Evolutionary conservation across 2,329 filamentous ascomycete species (phyloP).

Genomic region (Paecilomyces sp.): DNA sequence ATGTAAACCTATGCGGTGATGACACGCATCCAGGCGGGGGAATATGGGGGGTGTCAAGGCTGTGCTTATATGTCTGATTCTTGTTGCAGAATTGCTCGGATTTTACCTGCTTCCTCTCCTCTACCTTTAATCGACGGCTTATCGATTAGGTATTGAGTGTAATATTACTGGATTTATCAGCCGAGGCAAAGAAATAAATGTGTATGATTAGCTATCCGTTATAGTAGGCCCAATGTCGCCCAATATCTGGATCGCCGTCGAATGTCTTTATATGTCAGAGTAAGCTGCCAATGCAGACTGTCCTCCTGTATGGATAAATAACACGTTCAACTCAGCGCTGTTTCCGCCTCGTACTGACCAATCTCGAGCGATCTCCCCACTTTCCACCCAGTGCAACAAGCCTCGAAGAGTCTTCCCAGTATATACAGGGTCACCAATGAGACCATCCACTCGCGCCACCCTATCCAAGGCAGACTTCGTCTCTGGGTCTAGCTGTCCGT

Average conservation of each 20-base stretch:
- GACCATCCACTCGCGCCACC: slow-evolving; percentile 20
- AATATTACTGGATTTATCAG: background rate
- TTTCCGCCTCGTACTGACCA: slow-evolving; percentile 1
- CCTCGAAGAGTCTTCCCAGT: slow-evolving; percentile 26
- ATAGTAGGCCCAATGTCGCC: slow-evolving; percentile 4
- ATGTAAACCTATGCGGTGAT: background rate
- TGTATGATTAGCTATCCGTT: background rate
- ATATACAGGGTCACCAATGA: slow-evolving; percentile 29
- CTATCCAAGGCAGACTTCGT: slow-evolving; percentile 14
- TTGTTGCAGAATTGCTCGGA: background rate
- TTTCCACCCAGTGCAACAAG: slow-evolving; percentile 17
- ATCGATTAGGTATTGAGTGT: background rate
- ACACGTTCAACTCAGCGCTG: slow-evolving; percentile 17
- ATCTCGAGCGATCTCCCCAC: slow-evolving; percentile 12
- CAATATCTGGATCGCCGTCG: background rate
- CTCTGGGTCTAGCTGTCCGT: slow-evolving; percentile 22
- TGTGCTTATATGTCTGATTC: background rate
- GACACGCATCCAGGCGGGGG: background rate
- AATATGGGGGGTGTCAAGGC: background rate
- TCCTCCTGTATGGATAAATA: slow-evolving; percentile 32
- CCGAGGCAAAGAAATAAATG: background rate
- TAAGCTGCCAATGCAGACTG: slow-evolving; percentile 27
- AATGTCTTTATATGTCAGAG: slow-evolving; percentile 9
- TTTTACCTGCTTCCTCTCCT: background rate
- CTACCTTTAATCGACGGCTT: slow-evolving; percentile 6